Evolutionary conservation across 495 filamentous ascomycete genomes (phyloP), one percentile per base, ranked within the genome.

Genomic region (Bombardia bombarda): DNA sequence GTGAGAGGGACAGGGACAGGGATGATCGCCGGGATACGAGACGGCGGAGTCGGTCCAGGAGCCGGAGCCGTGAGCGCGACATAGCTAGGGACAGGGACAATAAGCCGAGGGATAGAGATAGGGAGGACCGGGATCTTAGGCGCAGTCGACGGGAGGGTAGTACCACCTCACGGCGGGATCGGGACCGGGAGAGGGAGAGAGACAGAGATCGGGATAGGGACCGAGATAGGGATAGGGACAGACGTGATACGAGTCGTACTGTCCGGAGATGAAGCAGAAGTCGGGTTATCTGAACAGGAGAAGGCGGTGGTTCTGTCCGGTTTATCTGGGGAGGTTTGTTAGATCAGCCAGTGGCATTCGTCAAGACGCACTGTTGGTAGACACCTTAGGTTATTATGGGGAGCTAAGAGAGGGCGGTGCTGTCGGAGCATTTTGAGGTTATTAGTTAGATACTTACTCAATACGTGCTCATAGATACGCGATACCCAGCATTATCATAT

Each of bases 191-290:
- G 12, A 22, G 53, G 3, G 56, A 56, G 36, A 33, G 50, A 2
- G 57, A 53, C 28, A 34, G 50, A 2, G 50, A 50, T 7, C 26
- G 50, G 0, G 45, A 48, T 16, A 24, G 49, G n/a, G 46, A 48
- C 21, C 31, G 47, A 2, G 47, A 45, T 22, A 31, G 47, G 13
- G 47, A 39, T 31, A 23, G 44, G 2, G 39, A 38, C 17, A 36
- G 50, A n/a, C 38, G 47, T 12, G 51, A 53, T 21, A 47, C 46
- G 14, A 50, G 46, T 14, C 44, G 55, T 22, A 45, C 43, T n/a
- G n/a, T n/a, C 31, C 50, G 51, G 14, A 36, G 59, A 35, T 46
- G 56, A 46, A 57, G 47, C 47, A 47, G 63, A 42, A 60, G 55
- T 46, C 58, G 55, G 9, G 17, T n/a, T n/a, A n/a, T n/a, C n/a